Evolutionary conservation across 129 eudicot genomes (phyloP), one percentile per base, ranked within the genome.

Genomic region (Deinandra increscens): DNA sequence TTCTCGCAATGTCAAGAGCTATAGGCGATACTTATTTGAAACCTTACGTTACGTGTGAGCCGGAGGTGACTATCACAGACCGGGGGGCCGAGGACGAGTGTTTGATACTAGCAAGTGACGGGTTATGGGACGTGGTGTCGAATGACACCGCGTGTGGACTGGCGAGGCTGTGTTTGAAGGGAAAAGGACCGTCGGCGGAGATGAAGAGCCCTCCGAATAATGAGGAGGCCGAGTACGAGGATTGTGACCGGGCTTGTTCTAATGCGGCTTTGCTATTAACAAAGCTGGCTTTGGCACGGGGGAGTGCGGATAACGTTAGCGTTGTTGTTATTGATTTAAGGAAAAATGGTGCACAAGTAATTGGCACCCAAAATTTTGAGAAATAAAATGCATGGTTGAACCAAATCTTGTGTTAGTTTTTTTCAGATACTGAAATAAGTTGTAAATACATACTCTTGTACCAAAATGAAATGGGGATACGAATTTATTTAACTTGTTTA

Each of bases 281-380:
- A 4, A 87, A 84, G 54, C 44, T 90, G 84, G 97, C 97, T 9
- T 79, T 90, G 73, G 97, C 95, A 0, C 78, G 97, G 59, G 80
- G 83, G 49, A 90, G 91, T 9, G 55, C 82, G 13, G 97, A 87
- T 50, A 90, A 87, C 31, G 87, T 90, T 60, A 90, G 95, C 60
- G 91, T 90, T 12, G 81, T 90, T 8, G 95, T 90, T 15, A 56
- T 90, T 15, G 85, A 90, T 78, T 80, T 89, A 1, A 80, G 84
- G 70, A 80, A 61, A 72, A 73, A 63, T 26, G 23, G 29, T 9
- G 17, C 56, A 15, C 45, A 17, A 68, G 54, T n/a, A n/a, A n/a
- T 23, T 18, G 22, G 1, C 0, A 29, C 9, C 17, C 4, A 60
- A 7, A 44, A 2, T 72, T 72, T 48, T 58, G 33, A 43, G 18